phyloP scores from a whole-genome alignment of 352 stramenopile genomes.

The Phytopythium aichiense region DNA sequence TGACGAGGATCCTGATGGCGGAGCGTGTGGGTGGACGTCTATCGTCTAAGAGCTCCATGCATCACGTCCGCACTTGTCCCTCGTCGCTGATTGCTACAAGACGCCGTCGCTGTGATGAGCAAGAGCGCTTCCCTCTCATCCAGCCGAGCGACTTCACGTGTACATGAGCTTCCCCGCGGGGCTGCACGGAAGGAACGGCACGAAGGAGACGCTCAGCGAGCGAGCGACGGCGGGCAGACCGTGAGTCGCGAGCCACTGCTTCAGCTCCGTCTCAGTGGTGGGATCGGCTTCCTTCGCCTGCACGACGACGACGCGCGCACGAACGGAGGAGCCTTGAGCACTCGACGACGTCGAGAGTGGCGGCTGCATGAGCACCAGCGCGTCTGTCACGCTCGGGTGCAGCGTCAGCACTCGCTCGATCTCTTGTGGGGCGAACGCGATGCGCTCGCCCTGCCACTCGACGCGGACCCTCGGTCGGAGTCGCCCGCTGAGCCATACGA shows the following conservation, averaged over 20 bases:
- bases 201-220: conserved; percentile 45
- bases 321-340: conserved; percentile 18
- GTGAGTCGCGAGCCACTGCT: conserved; percentile 27
- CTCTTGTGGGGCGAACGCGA: conserved; percentile 21
- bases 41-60: conserved; percentile 3
- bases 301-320: conserved; percentile 26
- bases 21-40: not conserved
- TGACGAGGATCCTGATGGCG: not conserved
- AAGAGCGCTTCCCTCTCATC: not conserved
- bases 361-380: conserved; percentile 40
- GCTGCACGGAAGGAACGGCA: conserved; percentile 70
- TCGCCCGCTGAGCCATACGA: conserved; percentile 65
- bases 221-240: conserved; percentile 32
- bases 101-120: not conserved
- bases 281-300: conserved; percentile 10
- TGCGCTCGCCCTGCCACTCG: conserved; percentile 24
- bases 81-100: not conserved
- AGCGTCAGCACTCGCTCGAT: conserved; percentile 35
- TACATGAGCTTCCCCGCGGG: conserved; percentile 86
- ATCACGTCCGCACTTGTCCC: not conserved
- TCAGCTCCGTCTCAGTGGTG: conserved; percentile 28
- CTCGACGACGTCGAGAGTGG: not conserved
- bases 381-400: conserved; percentile 50
- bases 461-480: conserved; percentile 41
- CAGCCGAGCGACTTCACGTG: conserved; percentile 19